These are phyloP conservation scores for Podila epicladia DNA, from an alignment of 192 early-diverging fungal genomes.

Conservation along the genomic window DNA sequence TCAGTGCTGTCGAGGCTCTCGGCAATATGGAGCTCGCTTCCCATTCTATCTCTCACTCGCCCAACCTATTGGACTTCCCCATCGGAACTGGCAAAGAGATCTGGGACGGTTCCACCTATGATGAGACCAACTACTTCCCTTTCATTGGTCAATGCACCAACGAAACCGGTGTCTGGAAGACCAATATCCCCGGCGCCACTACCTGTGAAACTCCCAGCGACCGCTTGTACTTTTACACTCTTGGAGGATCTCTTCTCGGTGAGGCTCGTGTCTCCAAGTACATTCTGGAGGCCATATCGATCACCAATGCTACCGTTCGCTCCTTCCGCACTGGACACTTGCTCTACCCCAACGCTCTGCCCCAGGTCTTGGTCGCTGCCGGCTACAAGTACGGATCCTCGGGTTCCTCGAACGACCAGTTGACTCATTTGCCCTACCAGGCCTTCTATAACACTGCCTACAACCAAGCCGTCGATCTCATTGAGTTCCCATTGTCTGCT, in stretches of 20 bases:
- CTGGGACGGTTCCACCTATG: conserved; percentile 7
- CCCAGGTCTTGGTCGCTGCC: conserved; percentile 10
- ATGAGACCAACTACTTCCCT: conserved; percentile 21
- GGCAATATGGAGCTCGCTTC: conserved; percentile 25
- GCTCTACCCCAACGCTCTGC: conserved; percentile 25
- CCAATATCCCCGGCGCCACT: conserved; percentile 15
- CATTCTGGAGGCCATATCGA: conserved; percentile 30
- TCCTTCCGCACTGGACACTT: conserved; percentile 36
- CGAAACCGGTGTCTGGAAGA: conserved; percentile 13
- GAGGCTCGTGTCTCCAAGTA: conserved; percentile 31
- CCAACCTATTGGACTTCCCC: conserved; percentile 16
- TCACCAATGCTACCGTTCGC: conserved; percentile 4
- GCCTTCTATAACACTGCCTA: conserved; percentile 22
- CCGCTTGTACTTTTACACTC: conserved; percentile 12
- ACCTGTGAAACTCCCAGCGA: conserved; percentile 19
- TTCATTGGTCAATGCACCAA: conserved; percentile 41
- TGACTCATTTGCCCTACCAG: conserved; percentile 29
- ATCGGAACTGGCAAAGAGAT: conserved; percentile 17
- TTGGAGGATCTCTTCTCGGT: conserved; percentile 19
- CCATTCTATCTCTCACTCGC: conserved; percentile 32
- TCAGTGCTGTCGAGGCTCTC: conserved; percentile 23
- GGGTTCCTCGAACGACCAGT: conserved; percentile 21
- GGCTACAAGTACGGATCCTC: conserved; percentile 29
- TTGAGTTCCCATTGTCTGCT: conserved; percentile 24
- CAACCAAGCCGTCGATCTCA: conserved; percentile 17